Evolutionary conservation across 1,284 basidiomycete genomes (phyloP), one percentile per base, ranked within the genome.

Genomic region (Polyporus tsugae): DNA sequence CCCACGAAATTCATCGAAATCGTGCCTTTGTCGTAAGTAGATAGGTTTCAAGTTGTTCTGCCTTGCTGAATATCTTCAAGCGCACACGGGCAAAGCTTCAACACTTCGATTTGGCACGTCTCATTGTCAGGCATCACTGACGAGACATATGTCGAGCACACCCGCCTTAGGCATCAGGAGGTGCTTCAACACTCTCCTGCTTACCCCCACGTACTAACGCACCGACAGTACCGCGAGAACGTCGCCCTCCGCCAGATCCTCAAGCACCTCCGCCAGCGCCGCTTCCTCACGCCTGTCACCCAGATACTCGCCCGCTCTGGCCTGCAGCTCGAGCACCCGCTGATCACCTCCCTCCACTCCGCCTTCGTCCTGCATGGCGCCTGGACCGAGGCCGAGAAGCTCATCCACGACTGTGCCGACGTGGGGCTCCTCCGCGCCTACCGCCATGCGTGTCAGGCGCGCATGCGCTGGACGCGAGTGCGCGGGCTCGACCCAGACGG

Each of bases 231-330:
- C 75, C 86, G 87, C 70, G 92, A 95, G 82, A 85, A 83, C 3
- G 80, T 84, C 15, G 85, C 89, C 17, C 82, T 94, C 62, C 86
- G 89, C 41, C 89, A 92, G 73, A 85, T 94, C 35, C 85, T 95
- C 65, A 95, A 95, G 74, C 91, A 95, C 74, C 87, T 95, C 44
- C 89, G 94, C 58, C 89, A 92, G 77, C 86, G 91, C 41, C 89
- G 92, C 19, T 86, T 94, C 63, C 82, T 94, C 49, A 85, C 89
- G 0, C 88, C 93, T 1, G 94, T 88, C 75, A 83, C 86, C 61
- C 80, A 86, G 35, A 88, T 94, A 63, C 81, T 92, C 36, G 78
- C 84, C 19, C 85, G 87, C 41, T 85, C 89, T 5, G 84, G 85
- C 15, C 77, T 90, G 9, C 83, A 85, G 64, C 80, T 91, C 19